Evolutionary conservation across 495 filamentous ascomycete species (phyloP), one percentile per base, ranked within the genome.

Genomic region (Annulohypoxylon maeteangense): DNA sequence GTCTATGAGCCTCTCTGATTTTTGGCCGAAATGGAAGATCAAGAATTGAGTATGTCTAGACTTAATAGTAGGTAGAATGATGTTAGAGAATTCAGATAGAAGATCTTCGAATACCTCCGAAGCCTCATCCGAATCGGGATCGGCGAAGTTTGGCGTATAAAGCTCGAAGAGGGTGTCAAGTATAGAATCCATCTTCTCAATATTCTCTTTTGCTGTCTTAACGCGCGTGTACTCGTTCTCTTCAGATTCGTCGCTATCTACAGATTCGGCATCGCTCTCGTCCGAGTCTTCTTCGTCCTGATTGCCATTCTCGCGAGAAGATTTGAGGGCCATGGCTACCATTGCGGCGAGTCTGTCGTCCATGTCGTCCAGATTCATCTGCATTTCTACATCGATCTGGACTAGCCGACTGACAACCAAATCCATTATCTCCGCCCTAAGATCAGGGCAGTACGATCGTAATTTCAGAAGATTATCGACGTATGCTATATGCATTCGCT

Each of bases 361-460:
- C 56, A 95, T 80, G 67, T 96, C 92, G 64, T 98, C 93, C 70
- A 98, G 85, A 71, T 98, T 93, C 10, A 93, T 88, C 78, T 97
- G 94, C 76, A 98, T 93, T 75, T 97, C 92, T 3, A 97, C 92
- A 71, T 99, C 95, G 48, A 96, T 90, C 78, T 95, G 97, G 63
- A 98, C 92, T 3, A 98, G 82, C 56, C 90, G 87, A 36, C 95
- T 90, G 10, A 91, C 92, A 42, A 98, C 89, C 16, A 97, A 80
- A 62, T 91, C 88, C 59, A 97, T 86, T n/a, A 98, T 87, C 58
- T 95, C 91, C 14, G 88, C 85, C 70, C 89, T 89, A n/a, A 98
- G 83, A 50, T 95, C 90, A 0, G 93, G 92, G 4, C 89, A 85
- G 77, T 96, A 96, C 48, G 83, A 83, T 40, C 90, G 86, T 25